Base-by-base conservation (phyloP, 1,284 basidiomycete genomes). In the Macrocystidia cucumis region DNA sequence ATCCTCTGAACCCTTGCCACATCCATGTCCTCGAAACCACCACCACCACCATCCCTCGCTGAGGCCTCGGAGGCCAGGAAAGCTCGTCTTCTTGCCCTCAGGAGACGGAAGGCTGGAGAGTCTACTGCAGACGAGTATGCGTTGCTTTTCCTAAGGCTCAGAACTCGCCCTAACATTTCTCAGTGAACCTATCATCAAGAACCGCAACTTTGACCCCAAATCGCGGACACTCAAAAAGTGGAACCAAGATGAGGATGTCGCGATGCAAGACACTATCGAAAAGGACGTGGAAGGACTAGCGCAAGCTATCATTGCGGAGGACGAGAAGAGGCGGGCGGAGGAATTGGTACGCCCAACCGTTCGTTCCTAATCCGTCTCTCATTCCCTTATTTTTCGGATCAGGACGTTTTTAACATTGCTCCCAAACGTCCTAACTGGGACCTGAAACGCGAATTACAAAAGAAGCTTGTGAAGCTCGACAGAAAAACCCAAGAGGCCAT, bases 381-480 rank as follows among this genome's bases (percentile, higher is more conserved):
- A 25, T 8, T 28, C 4, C 24, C 13, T 33, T 20, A 16, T 1
- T 5, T 23, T 16, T 7, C 18, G n/a, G 20, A 12, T 12, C 29
- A 96, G 91, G 91, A 98, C 52, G 69, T 98, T 17, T 87, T 91
- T 55, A 98, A 96, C 54, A 97, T 98, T 46, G 93, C 93, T 17
- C 95, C 95, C 1, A 95, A 93, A 68, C 74, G 91, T 32, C 79
- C 87, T 7, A 98, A 98, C 57, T 98, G 95, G 93, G 95, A 98
- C 59, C 65, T 98, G 45, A 97, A 95, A 58, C 78, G 93, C 31
- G 91, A 97, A 52, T 80, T 93, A 61, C 87, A 91, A 38, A 90
- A 86, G 62, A 88, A 93, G 51, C 68, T 95, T 35, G 72, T 77
- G 8, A 93, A 83, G 55, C 66, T 98, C n/a, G 90, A 96, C 52